Percentiles rank a stretch among this genome's conserved stretches.
Conservation (phyloP, 805 yeast genomes). For the Zygosaccharomyces gambellarensis region DNA sequence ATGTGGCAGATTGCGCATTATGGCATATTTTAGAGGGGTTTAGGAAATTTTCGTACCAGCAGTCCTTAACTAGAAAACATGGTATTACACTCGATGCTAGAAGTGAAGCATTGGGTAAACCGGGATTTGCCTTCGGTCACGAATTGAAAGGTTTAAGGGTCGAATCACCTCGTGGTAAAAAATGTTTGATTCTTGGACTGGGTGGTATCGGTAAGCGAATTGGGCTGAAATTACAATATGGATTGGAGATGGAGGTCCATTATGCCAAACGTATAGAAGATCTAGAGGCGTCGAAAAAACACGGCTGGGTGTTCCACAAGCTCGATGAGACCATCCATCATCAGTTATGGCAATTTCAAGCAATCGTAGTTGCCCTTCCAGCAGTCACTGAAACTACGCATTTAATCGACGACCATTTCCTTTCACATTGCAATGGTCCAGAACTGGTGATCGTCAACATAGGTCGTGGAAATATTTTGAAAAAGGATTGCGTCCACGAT, state of each 20-base stretch:
- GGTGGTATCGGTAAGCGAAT: slow-evolving; percentile 58
- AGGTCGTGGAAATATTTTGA: slow-evolving; percentile 55
- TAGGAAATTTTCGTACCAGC: slow-evolving; percentile 44
- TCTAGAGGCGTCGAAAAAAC: slow-evolving; percentile 33
- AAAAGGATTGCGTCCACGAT: slow-evolving; percentile 45
- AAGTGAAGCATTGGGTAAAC: slow-evolving; percentile 18
- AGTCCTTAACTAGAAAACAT: slow-evolving; percentile 27
- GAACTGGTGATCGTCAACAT: slow-evolving; percentile 44
- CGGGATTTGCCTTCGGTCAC: slow-evolving; percentile 39
- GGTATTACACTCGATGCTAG: slow-evolving; percentile 43
- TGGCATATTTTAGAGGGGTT: slow-evolving; percentile 52
- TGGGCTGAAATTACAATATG: slow-evolving; percentile 43
- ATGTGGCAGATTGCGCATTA: slow-evolving; percentile 61
- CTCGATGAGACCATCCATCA: slow-evolving; percentile 34
- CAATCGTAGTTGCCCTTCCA: slow-evolving; percentile 54
- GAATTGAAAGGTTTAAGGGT: slow-evolving; percentile 28
- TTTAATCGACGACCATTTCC: slow-evolving; percentile 41
- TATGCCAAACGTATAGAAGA: slow-evolving; percentile 47
- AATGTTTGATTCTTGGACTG: slow-evolving; percentile 53
- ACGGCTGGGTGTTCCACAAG: slow-evolving; percentile 35
- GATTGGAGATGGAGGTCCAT: slow-evolving; percentile 54
- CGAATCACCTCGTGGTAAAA: slow-evolving; percentile 46
- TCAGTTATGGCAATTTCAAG: slow-evolving; percentile 41
- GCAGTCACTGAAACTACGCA: slow-evolving; percentile 49
- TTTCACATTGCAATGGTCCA: slow-evolving; percentile 27